Conservation (phyloP, 2,329 filamentous ascomycete genomes). For the Stagonosporopsis chrysanthemi region DNA sequence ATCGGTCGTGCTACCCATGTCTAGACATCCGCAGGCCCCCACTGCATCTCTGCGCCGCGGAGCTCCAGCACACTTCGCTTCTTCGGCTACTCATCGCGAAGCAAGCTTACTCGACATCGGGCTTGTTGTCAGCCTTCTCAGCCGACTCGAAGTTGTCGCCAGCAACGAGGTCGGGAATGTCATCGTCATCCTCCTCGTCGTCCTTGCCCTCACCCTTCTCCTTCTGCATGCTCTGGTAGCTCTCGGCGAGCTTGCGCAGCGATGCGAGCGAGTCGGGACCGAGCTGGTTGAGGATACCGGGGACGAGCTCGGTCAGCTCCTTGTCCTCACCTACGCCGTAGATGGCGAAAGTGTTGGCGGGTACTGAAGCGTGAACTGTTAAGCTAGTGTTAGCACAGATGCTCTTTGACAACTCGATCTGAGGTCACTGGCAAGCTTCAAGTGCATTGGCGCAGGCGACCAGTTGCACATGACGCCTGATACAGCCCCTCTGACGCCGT, state of each 20-base stretch:
- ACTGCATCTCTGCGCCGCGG: conserved; percentile 28
- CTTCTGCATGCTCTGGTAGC: conserved; percentile 99
- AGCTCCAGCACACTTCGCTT: conserved; percentile 29
- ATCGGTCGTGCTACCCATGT: conserved; percentile 9
- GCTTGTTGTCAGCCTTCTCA: conserved; percentile 55
- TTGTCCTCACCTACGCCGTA: conserved; percentile 99
- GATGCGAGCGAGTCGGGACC: conserved; percentile 97
- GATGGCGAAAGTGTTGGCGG: conserved; percentile 99
- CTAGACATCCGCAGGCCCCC: conserved; percentile 22
- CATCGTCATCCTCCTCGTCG: conserved; percentile 71
- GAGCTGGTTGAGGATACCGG: conserved; percentile 99
- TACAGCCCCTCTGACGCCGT: not conserved
- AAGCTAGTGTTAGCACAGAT: conserved; percentile 19
- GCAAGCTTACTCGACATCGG: conserved; percentile 77
- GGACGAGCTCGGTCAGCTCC: conserved; percentile 98
- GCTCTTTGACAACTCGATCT: not conserved
- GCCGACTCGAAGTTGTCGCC: conserved; percentile 95
- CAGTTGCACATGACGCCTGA: conserved; percentile 3
- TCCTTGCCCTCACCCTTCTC: conserved; percentile 77
- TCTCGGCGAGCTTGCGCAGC: conserved; percentile 97
- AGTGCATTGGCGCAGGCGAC: not conserved
- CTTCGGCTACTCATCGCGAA: conserved; percentile 17
- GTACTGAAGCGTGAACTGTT: conserved; percentile 92
- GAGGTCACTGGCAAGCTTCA: not conserved
- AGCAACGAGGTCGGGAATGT: conserved; percentile 96